Conservation (phyloP, 2,329 filamentous ascomycete genomes). For the Fusarium bactridioides region DNA sequence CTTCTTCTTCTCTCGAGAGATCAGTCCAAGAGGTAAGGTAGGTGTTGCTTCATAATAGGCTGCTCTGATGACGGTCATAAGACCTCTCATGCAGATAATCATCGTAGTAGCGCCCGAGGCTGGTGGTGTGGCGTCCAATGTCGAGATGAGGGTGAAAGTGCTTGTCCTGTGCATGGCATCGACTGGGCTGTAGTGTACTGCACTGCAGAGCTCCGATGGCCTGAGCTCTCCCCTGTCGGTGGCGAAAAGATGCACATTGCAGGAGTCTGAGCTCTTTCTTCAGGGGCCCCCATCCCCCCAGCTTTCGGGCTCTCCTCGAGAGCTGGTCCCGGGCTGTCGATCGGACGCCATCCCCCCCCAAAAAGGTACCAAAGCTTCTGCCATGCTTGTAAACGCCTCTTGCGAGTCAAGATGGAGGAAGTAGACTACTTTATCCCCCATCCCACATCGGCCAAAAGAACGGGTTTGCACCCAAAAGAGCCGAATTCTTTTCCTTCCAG, state of each 20-base stretch:
- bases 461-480: constrained; percentile 40
- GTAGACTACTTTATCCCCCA: background rate
- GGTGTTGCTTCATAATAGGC: constrained; percentile 9
- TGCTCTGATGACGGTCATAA: constrained; percentile 15
- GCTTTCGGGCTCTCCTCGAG: background rate
- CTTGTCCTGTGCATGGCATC: background rate
- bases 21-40: background rate
- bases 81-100: constrained; percentile 18
- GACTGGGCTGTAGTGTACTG: background rate
- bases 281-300: constrained; percentile 11
- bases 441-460: constrained; percentile 18
- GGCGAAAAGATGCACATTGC: constrained; percentile 15
- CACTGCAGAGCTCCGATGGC: background rate
- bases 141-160: constrained; percentile 4
- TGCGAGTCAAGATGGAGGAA: background rate
- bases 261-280: background rate
- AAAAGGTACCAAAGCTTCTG: constrained; percentile 25
- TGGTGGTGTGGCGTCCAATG: constrained; percentile 34
- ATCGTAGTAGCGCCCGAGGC: constrained; percentile 9
- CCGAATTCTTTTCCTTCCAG: constrained; percentile 36
- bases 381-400: background rate
- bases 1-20: background rate
- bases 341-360: constrained; percentile 3
- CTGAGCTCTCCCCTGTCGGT: constrained; percentile 10
- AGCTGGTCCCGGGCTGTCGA: constrained; percentile 6